Evolutionary conservation across 495 filamentous ascomycete species (phyloP).

Genomic region (Xylaria sp.): DNA sequence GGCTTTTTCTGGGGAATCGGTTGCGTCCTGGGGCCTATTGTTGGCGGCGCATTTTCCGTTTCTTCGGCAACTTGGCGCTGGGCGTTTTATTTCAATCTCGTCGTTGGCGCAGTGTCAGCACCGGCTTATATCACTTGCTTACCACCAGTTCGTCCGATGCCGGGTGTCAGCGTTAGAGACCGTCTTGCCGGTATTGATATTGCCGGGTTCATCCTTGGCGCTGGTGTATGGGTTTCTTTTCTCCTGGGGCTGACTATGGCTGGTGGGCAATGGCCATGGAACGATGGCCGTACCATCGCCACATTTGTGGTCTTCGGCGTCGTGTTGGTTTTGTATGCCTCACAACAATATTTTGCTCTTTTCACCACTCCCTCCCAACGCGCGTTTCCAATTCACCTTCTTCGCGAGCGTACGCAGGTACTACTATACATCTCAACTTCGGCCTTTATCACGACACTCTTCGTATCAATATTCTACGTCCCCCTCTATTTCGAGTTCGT

Average conservation of each 20-base stretch:
- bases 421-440: constrained; percentile 53
- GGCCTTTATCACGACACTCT: constrained; percentile 44
- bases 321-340: constrained; percentile 54
- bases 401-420: constrained; percentile 49
- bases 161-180: constrained; percentile 42
- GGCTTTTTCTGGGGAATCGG: constrained; percentile 60
- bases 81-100: constrained; percentile 76
- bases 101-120: constrained; percentile 58
- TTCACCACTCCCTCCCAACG: constrained; percentile 56
- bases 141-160: constrained; percentile 55
- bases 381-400: constrained; percentile 62
- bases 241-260: constrained; percentile 64
- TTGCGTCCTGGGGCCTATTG: constrained; percentile 62
- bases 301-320: constrained; percentile 60
- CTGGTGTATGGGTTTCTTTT: constrained; percentile 51
- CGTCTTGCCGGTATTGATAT: constrained; percentile 53
- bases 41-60: constrained; percentile 68
- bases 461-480: constrained; percentile 54
- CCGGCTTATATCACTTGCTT: constrained; percentile 66
- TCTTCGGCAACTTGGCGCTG: constrained; percentile 62
- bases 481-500: constrained; percentile 69
- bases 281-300: constrained; percentile 57
- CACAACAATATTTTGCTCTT: constrained; percentile 60
- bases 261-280: constrained; percentile 61
- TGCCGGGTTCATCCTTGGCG: constrained; percentile 52